Evolutionary conservation across 495 filamentous ascomycete genomes (phyloP), one percentile per base, ranked within the genome.

Genomic region (Hypoxylon crocopeplum): DNA sequence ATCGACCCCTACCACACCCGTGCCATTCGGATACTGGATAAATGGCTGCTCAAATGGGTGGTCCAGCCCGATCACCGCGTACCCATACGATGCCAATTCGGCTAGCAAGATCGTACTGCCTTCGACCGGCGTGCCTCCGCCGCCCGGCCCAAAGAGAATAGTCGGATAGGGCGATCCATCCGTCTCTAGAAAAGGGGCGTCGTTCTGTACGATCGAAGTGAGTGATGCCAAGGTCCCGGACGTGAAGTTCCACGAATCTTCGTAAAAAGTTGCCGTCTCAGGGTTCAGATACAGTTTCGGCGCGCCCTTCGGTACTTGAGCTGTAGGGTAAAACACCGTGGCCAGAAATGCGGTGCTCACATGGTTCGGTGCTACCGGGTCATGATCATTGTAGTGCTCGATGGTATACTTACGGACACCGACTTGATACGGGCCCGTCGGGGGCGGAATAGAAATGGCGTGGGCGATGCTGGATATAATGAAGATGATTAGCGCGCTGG

Each of bases 51-150:
- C 81, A 47, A 78, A 80, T 0, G 80, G 70, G 37, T 78, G 73
- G 48, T 85, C 82, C 19, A 84, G 47, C 10, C 74, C 70, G 2
- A 79, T 59, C 12, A 85, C 79, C 15, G 73, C 70, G 55, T 75
- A 80, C 19, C 81, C 81, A 13, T 72, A 52, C 40, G 78, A 81
- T 3, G 81, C 79, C 10, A 83, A 67, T 36, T 72, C 73, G 41
- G 77, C 70, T 24, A 73, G 69, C 19, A 79, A 38, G 40, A 70
- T 69, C 7, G 66, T 77, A 61, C 79, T 63, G 3, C 58, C 66
- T 16, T 59, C 48, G 17, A 56, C 53, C 0, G 66, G 62, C 1
- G 81, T 45, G 66, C 49, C 66, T n/a, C 45, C 66, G 4, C 41
- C 66, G 11, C 62, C 66, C 0, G 66, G 58, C 3, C 66, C 66